Evolutionary conservation across 2,329 filamentous ascomycete species (phyloP).

Genomic region (Trichoderma gracile): DNA sequence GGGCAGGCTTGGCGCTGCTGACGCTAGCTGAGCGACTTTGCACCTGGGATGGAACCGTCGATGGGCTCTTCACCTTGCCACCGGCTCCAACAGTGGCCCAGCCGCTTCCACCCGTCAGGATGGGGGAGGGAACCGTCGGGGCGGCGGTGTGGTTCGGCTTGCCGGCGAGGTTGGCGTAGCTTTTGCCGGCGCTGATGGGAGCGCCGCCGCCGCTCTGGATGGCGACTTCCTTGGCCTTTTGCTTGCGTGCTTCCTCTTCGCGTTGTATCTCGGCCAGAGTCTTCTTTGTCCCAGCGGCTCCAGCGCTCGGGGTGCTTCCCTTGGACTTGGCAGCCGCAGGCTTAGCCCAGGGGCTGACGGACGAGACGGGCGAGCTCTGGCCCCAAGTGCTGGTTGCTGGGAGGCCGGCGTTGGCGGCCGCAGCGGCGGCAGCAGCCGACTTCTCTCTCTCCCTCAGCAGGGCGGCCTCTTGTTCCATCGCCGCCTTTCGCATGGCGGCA

Average conservation of each 20-base stretch:
- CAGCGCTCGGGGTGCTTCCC: constrained; percentile 33
- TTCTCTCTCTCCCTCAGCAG: constrained; percentile 61
- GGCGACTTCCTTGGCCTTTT: constrained; percentile 60
- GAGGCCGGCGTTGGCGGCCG: constrained; percentile 71
- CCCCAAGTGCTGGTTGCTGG: constrained; percentile 91
- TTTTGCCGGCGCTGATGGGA: constrained; percentile 63
- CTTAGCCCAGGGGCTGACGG: constrained; percentile 69
- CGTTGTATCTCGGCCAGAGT: constrained; percentile 94
- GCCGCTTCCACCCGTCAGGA: constrained; percentile 52
- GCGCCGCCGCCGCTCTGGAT: constrained; percentile 47
- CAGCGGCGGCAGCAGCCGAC: constrained; percentile 45
- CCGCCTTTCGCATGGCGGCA: constrained; percentile 72
- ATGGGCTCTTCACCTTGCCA: constrained; percentile 82
- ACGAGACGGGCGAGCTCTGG: constrained; percentile 68
- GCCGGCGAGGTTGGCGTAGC: constrained; percentile 90
- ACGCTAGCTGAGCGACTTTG: constrained; percentile 50
- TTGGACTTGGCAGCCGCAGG: constrained; percentile 56
- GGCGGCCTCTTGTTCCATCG: constrained; percentile 75
- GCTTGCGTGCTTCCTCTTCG: constrained; percentile 82
- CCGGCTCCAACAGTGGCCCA: constrained; percentile 96
- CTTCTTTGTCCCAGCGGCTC: constrained; percentile 64
- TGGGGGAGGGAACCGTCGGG: constrained; percentile 36
- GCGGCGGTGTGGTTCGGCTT: constrained; percentile 57
- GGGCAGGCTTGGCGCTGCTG: constrained; percentile 43
- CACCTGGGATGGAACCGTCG: constrained; percentile 54